Conservation (phyloP, 2,329 filamentous ascomycete genomes). For the Graphilbum fragrans region DNA sequence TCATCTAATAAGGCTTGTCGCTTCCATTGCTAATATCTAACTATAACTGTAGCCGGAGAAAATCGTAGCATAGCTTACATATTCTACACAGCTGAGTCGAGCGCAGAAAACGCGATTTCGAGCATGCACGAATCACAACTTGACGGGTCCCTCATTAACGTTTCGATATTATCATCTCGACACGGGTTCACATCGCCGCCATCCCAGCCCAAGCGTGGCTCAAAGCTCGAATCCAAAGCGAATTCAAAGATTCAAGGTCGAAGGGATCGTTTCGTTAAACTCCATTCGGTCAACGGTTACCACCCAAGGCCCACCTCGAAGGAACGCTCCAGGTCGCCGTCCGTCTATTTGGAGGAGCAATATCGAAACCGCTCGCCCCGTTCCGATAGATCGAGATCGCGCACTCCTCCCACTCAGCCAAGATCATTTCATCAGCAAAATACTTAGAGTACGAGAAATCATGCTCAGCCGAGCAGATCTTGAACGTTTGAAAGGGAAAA, state of each 20-base stretch:
- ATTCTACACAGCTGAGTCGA: slow-evolving; percentile 61
- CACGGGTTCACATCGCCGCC: slow-evolving; percentile 74
- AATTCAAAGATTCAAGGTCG: slow-evolving; percentile 20
- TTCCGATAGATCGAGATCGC: slow-evolving; percentile 19
- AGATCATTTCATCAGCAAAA: no score
- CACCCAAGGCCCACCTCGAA: slow-evolving; percentile 46
- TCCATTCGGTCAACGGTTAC: slow-evolving; percentile 27
- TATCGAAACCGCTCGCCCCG: slow-evolving; percentile 35
- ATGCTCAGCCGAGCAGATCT: no score
- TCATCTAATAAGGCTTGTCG: no score
- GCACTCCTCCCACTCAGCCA: slow-evolving; percentile 14
- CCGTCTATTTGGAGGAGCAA: slow-evolving; percentile 12
- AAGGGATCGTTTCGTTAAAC: slow-evolving; percentile 20
- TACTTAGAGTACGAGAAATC: no score
- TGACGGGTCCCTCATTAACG: slow-evolving; percentile 70
- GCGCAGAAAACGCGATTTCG: slow-evolving; percentile 79
- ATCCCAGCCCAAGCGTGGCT: slow-evolving; percentile 53
- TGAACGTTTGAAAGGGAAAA: no score
- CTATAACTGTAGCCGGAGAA: slow-evolving; percentile 39
- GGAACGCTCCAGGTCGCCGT: slow-evolving; percentile 28
- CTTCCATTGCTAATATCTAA: not conserved
- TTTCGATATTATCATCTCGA: slow-evolving; percentile 77
- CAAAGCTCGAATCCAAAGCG: slow-evolving; percentile 44
- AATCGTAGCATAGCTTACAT: slow-evolving; percentile 94
- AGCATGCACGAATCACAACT: slow-evolving; percentile 98